Conservation (phyloP, 169 alveolate species). For the Plasmodium blacklocki region DNA sequence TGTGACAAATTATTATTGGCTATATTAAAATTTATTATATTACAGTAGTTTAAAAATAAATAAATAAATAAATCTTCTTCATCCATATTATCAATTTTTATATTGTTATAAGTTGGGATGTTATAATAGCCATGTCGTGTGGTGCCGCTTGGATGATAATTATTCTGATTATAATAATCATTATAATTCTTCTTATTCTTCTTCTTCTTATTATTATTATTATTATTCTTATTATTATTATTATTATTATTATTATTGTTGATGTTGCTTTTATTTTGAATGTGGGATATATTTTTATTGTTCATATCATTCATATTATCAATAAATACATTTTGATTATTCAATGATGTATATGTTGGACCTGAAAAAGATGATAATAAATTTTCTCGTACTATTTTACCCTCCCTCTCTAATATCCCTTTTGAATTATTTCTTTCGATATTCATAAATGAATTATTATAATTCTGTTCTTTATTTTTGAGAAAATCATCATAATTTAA, state of each 20-base stretch:
- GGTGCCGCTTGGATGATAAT: background rate
- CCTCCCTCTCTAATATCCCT: background rate
- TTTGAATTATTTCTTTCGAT: background rate
- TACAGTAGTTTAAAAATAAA: constrained; percentile 59
- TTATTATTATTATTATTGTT: background rate
- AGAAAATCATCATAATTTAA: background rate
- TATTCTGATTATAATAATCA: background rate
- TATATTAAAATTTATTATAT: constrained; percentile 20
- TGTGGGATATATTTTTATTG: background rate
- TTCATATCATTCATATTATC: background rate
- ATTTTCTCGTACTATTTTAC: background rate
- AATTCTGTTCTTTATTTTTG: background rate
- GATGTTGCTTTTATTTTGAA: background rate
- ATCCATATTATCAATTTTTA: constrained; percentile 42
- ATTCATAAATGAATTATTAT: background rate
- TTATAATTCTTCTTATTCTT: background rate
- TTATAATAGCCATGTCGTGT: too few species aligned
- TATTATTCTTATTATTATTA: background rate
- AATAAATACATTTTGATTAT: background rate
- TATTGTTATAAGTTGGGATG: background rate
- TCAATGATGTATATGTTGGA: too few species aligned
- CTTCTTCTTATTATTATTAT: background rate
- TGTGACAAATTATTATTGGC: background rate
- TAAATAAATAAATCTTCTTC: constrained; percentile 53
- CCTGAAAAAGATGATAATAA: too few species aligned